Conservation (phyloP, 129 eudicot genomes). For the Tagetes patula region DNA sequence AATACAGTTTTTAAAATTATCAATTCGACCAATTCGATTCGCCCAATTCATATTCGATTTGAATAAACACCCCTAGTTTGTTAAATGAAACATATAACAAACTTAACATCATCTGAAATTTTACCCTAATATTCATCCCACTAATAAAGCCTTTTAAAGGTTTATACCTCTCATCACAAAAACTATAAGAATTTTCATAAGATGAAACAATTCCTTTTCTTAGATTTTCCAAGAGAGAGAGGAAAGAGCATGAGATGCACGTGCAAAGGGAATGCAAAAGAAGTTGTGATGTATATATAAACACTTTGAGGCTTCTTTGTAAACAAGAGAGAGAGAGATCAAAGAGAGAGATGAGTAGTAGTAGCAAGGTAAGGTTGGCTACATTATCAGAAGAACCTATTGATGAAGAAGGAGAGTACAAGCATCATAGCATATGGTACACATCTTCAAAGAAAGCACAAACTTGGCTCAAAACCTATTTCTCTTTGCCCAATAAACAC, state of each 20-base stretch:
- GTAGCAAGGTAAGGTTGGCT: slow-evolving; percentile 53
- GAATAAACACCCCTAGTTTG: too few relatives aligned
- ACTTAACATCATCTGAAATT: too few relatives aligned
- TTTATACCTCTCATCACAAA: not conserved
- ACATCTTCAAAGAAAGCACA: slow-evolving; percentile 45
- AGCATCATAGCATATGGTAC: slow-evolving; percentile 34
- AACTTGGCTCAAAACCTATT: slow-evolving; percentile 65
- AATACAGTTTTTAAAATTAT: too few relatives aligned
- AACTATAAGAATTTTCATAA: not conserved
- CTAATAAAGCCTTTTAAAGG: too few relatives aligned
- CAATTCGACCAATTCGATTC: too few relatives aligned
- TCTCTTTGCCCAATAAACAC: slow-evolving; percentile 64
- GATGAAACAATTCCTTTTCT: not conserved
- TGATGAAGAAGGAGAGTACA: slow-evolving; percentile 53
- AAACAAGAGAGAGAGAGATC: slow-evolving; percentile 9
- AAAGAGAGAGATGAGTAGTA: slow-evolving; percentile 28
- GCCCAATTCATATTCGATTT: too few relatives aligned
- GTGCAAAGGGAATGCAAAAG: slow-evolving; percentile 39
- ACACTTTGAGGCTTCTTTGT: slow-evolving; percentile 25
- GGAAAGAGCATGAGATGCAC: slow-evolving; percentile 32
- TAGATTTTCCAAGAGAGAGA: not conserved
- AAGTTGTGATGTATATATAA: slow-evolving; percentile 33
- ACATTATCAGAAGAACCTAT: slow-evolving; percentile 86
- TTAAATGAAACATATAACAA: too few relatives aligned
- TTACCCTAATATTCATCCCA: too few relatives aligned